phyloP scores from a whole-genome alignment of 2,329 filamentous ascomycete species.

The Beauveria pseudobassiana region DNA sequence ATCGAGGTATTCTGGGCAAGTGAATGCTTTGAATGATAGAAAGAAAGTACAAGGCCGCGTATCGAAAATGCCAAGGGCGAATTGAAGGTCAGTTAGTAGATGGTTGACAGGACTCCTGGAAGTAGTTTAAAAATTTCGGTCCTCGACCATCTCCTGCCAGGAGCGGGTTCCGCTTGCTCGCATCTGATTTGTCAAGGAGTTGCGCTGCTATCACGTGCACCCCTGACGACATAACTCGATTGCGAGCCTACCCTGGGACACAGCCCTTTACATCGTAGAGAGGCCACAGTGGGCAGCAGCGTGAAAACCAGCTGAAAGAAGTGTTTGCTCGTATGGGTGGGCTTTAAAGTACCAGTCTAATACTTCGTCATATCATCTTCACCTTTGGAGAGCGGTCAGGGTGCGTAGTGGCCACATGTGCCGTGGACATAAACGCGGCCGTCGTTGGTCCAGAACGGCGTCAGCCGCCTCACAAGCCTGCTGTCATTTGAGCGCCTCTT shows the following conservation, averaged over 20 bases:
- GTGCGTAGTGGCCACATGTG: too few species aligned
- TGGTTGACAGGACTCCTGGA: constrained; percentile 7
- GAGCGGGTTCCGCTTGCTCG: not conserved
- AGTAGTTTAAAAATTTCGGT: constrained; percentile 14
- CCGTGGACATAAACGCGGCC: too few species aligned
- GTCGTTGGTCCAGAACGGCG: not conserved
- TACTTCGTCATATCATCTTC: too few species aligned
- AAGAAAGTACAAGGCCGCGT: not conserved
- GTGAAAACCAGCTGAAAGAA: too few species aligned
- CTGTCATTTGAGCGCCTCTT: not conserved
- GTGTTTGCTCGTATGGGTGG: too few species aligned
- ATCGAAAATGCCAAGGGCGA: not conserved
- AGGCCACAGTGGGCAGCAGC: too few species aligned
- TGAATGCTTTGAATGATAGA: constrained; percentile 5
- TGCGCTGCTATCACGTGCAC: constrained; percentile 12
- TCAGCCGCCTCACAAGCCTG: not conserved
- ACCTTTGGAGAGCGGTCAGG: too few species aligned
- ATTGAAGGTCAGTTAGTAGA: not conserved
- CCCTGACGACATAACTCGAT: not conserved
- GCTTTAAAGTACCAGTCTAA: too few species aligned
- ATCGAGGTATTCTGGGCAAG: not conserved
- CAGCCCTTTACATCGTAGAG: not conserved
- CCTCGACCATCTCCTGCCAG: not conserved
- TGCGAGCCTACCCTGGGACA: not conserved
- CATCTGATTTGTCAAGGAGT: not conserved